Percentiles rank a stretch among this genome's conserved stretches.
These are phyloP conservation scores for Zoysia japonica DNA, from an alignment of 176 grass and related monocot genomes.

Conservation along the genomic window DNA sequence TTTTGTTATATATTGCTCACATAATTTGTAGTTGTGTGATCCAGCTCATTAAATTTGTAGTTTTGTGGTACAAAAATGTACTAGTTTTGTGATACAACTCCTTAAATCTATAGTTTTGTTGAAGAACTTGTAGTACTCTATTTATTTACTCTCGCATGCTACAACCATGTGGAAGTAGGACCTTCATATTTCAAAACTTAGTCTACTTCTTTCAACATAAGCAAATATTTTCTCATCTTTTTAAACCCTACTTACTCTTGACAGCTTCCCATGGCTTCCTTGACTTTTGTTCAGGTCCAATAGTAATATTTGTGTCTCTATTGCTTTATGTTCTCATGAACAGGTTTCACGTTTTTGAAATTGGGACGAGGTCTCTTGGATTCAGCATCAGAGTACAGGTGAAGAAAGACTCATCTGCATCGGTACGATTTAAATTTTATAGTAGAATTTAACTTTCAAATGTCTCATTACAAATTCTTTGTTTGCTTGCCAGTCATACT, in stretches of 20 bases:
- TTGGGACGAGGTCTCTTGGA: constrained; percentile 46
- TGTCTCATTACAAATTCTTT: not conserved
- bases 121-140: too few relatives aligned
- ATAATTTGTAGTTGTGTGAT: too few relatives aligned
- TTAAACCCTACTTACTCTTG: not conserved
- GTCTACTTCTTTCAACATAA: not conserved
- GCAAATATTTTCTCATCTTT: not conserved
- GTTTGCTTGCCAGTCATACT: not conserved
- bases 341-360: constrained; percentile 86
- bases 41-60: too few relatives aligned
- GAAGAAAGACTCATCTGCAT: constrained; percentile 79
- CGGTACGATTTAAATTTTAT: constrained; percentile 52
- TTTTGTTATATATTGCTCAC: too few relatives aligned
- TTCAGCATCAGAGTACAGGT: constrained; percentile 80
- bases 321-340: constrained; percentile 28
- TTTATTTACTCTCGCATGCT: not conserved
- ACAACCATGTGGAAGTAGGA: not conserved
- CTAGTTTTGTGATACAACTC: too few relatives aligned
- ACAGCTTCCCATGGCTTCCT: constrained; percentile 4
- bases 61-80: too few relatives aligned
- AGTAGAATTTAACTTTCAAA: not conserved
- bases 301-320: constrained; percentile 18
- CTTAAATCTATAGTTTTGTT: too few relatives aligned
- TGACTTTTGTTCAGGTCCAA: not conserved
- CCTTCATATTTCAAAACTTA: constrained; percentile 18